Evolutionary conservation across 2,329 filamentous ascomycete species (phyloP).

Genomic region (Microdochium bolleyi): DNA sequence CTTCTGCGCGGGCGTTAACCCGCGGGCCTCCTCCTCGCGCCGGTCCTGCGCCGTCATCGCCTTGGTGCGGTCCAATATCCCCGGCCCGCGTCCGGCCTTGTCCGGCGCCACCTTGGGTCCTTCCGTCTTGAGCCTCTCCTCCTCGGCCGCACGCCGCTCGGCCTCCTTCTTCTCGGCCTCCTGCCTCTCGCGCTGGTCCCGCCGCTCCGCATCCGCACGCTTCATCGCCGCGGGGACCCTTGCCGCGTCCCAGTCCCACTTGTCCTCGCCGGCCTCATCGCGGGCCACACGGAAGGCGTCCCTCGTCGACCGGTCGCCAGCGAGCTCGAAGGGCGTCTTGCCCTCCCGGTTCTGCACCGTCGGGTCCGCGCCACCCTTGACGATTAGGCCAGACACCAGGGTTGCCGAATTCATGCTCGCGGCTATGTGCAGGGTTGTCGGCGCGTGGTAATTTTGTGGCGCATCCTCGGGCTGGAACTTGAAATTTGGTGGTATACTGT

Average conservation of each 20-base stretch:
- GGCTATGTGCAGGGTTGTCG: constrained; percentile 79
- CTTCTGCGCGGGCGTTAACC: constrained; percentile 81
- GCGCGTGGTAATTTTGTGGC: constrained; percentile 67
- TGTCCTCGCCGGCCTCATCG: constrained; percentile 66
- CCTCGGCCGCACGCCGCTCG: constrained; percentile 64
- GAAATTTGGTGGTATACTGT: constrained; percentile 64
- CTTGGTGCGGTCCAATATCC: constrained; percentile 44
- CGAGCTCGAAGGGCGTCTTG: constrained; percentile 80
- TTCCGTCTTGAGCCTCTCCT: constrained; percentile 62
- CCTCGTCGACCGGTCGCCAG: constrained; percentile 75
- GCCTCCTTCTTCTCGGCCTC: constrained; percentile 62
- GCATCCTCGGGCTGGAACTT: constrained; percentile 61
- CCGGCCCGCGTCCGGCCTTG: constrained; percentile 22
- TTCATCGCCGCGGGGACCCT: constrained; percentile 65
- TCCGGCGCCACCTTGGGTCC: constrained; percentile 44
- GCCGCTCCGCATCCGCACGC: constrained; percentile 61
- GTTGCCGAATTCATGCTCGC: constrained; percentile 72
- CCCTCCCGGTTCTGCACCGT: constrained; percentile 62
- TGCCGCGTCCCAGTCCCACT: constrained; percentile 72
- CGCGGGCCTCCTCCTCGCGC: constrained; percentile 75
- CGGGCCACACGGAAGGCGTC: constrained; percentile 90
- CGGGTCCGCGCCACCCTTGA: constrained; percentile 69
- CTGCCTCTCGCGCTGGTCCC: constrained; percentile 61
- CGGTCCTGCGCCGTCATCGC: constrained; percentile 73
- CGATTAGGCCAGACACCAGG: constrained; percentile 68